phyloP scores from a whole-genome alignment of 805 yeast species.

The Saccharomycopsis sp. region DNA sequence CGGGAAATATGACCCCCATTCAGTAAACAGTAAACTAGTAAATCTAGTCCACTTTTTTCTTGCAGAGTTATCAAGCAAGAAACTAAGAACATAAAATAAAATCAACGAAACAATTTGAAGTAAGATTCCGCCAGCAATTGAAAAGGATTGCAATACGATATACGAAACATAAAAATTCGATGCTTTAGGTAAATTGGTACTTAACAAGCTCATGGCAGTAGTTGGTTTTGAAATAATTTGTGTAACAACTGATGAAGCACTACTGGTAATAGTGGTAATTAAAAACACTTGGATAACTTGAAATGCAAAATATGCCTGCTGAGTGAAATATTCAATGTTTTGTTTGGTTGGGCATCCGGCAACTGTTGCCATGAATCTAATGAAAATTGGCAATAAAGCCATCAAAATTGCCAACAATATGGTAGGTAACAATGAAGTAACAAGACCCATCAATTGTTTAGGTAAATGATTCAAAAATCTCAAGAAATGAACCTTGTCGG shows the following conservation, averaged over 20 bases:
- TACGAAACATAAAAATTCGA: slow-evolving; percentile 70
- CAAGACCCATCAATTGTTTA: slow-evolving; percentile 44
- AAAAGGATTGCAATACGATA: slow-evolving; percentile 60
- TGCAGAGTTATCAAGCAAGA: slow-evolving; percentile 51
- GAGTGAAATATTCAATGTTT: slow-evolving; percentile 55
- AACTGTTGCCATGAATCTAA: slow-evolving; percentile 54
- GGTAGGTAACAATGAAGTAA: slow-evolving; percentile 67
- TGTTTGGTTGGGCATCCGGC: slow-evolving; percentile 54
- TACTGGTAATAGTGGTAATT: slow-evolving; percentile 63
- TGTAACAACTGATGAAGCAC: slow-evolving; percentile 62
- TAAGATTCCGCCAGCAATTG: slow-evolving; percentile 57
- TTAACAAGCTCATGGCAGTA: slow-evolving; percentile 49
- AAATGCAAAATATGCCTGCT: slow-evolving; percentile 61
- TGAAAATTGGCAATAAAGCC: slow-evolving; percentile 59
- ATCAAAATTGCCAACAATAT: slow-evolving; percentile 57
- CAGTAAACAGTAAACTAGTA: slow-evolving; percentile 41
- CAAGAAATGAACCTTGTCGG: slow-evolving; percentile 48
- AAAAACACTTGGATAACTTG: slow-evolving; percentile 66
- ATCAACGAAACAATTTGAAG: slow-evolving; percentile 55
- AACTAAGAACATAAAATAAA: slow-evolving; percentile 52
- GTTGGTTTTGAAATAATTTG: slow-evolving; percentile 54
- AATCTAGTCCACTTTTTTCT: slow-evolving; percentile 63
- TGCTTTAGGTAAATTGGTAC: slow-evolving; percentile 64
- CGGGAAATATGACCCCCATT: slow-evolving; percentile 80
- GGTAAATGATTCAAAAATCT: slow-evolving; percentile 54